Conservation (phyloP, 2,329 filamentous ascomycete species). For the Colletotrichum liaoningense region DNA sequence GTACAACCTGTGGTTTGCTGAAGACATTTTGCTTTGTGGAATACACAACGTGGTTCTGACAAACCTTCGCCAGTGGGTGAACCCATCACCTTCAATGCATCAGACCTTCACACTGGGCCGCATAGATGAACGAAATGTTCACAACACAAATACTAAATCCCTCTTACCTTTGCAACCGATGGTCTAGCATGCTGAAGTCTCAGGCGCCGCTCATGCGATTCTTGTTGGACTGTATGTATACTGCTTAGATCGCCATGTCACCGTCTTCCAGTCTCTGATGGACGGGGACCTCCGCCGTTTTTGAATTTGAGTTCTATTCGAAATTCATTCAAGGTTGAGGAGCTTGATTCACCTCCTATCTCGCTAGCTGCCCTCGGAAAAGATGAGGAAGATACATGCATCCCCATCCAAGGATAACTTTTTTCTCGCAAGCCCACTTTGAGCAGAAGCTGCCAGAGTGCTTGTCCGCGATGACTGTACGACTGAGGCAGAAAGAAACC, state of each 20-base stretch:
- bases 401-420: constrained; percentile 18
- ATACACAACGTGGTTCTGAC: not conserved
- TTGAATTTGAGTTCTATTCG: constrained; percentile 50
- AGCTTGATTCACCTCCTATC: not conserved
- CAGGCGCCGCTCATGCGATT: too few relatives aligned
- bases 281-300: constrained; percentile 44
- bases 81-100: not conserved
- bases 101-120: not conserved
- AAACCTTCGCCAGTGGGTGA: not conserved
- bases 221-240: not conserved
- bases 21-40: not conserved
- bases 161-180: not conserved
- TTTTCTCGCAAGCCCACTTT: constrained; percentile 1
- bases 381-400: not conserved
- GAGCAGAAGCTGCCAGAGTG: not conserved
- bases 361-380: not conserved
- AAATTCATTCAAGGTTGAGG: constrained; percentile 22
- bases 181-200: not conserved
- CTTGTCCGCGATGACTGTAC: not conserved
- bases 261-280: constrained; percentile 33
- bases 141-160: not conserved
- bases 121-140: not conserved
- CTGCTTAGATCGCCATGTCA: constrained; percentile 26
- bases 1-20: not conserved
- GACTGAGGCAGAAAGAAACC: not conserved